Evolutionary conservation across 805 yeast genomes (phyloP).

Genomic region (Novakomyces olei): DNA sequence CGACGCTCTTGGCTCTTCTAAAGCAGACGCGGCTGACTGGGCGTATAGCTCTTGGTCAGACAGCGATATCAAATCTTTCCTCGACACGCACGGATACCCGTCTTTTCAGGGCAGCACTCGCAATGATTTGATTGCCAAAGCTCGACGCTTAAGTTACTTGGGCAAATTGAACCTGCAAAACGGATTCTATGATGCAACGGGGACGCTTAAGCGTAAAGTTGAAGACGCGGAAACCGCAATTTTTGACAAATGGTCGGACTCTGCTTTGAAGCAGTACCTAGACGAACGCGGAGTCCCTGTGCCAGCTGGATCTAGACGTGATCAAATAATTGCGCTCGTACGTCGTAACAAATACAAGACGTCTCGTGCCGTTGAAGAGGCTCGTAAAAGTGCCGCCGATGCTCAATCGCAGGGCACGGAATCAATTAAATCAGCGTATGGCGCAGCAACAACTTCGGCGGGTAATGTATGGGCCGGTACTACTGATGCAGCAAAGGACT

Average conservation of each 20-base stretch:
- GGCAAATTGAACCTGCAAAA: slow-evolving; percentile 1
- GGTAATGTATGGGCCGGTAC: too few species aligned
- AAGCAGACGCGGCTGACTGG: too few species aligned
- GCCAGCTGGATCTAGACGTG: background rate
- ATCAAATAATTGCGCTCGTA: background rate
- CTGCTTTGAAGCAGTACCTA: slow-evolving; percentile 23
- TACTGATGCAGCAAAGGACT: too few species aligned
- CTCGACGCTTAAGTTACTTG: slow-evolving; percentile 2
- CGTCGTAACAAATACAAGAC: slow-evolving; percentile 1
- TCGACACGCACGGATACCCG: slow-evolving; percentile 18
- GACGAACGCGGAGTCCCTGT: slow-evolving; percentile 17
- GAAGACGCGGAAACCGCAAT: background rate
- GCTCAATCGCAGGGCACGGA: too few species aligned
- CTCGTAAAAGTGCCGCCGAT: too few species aligned
- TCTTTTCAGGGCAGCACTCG: slow-evolving; percentile 1
- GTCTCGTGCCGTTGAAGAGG: too few species aligned
- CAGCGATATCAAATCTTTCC: slow-evolving; percentile 23
- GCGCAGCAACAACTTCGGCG: too few species aligned
- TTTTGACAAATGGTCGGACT: slow-evolving; percentile 19
- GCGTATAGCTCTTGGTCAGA: slow-evolving; percentile 20
- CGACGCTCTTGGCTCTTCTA: too few species aligned
- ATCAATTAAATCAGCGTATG: too few species aligned
- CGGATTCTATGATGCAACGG: background rate
- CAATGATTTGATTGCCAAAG: background rate
- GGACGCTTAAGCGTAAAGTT: slow-evolving; percentile 4